phyloP scores from a whole-genome alignment of 352 stramenopile genomes.

The Globisporangium splendens region DNA sequence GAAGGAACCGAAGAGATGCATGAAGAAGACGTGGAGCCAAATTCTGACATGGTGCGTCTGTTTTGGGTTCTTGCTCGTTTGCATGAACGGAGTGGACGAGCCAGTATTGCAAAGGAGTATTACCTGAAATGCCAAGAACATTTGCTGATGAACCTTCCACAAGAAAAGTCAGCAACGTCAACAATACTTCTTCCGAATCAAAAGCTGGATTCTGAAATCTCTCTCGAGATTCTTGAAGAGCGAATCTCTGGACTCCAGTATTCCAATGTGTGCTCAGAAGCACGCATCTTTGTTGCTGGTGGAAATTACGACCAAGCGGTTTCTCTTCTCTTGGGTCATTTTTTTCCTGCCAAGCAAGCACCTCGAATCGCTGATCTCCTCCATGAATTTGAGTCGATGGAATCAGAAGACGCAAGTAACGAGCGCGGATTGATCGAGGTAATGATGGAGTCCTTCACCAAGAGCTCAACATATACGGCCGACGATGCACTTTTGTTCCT shows the following conservation, averaged over 20 bases:
- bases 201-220: conserved; percentile 32
- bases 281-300: conserved; percentile 30
- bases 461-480: conserved; percentile 28
- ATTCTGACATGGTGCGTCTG: conserved; percentile 24
- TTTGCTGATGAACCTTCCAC: conserved; percentile 5
- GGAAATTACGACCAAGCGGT: conserved; percentile 39
- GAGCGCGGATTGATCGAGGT: conserved; percentile 27
- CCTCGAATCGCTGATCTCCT: conserved; percentile 51
- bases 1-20: conserved; percentile 21
- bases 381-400: conserved; percentile 41
- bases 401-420: conserved; percentile 10
- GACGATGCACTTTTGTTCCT: conserved; percentile 33
- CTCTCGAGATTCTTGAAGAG: conserved; percentile 30
- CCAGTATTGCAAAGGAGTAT: conserved; percentile 44
- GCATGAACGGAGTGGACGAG: conserved; percentile 38
- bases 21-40: conserved; percentile 2
- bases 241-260: conserved; percentile 52
- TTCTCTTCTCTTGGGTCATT: conserved; percentile 37
- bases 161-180: background rate
- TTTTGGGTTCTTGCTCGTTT: conserved; percentile 60
- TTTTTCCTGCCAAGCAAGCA: conserved; percentile 45
- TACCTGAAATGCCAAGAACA: conserved; percentile 51
- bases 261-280: conserved; percentile 55
- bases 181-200: conserved; percentile 44
- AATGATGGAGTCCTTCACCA: conserved; percentile 33